Conservation (phyloP, 441 rosid species). For the Geranium incanum region DNA sequence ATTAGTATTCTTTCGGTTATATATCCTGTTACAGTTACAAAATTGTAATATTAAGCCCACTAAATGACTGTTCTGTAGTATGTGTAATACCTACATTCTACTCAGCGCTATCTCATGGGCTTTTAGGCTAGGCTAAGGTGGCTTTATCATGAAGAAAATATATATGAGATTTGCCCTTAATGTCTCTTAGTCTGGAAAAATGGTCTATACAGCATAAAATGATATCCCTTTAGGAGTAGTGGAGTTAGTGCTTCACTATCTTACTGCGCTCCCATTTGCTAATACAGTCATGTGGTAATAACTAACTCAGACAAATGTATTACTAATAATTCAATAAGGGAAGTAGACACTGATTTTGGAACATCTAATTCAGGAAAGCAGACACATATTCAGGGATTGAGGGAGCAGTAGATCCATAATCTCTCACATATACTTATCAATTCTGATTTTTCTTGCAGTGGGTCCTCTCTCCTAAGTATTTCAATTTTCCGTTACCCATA, state of each 20-base stretch:
- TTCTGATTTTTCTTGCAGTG: slow-evolving; percentile 50
- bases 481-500: slow-evolving; percentile 86
- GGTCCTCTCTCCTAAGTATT: slow-evolving; percentile 94
- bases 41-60: background rate
- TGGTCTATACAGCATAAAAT: background rate
- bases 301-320: background rate
- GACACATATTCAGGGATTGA: background rate
- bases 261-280: background rate
- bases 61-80: background rate
- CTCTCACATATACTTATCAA: slow-evolving; percentile 7
- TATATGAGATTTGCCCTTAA: background rate
- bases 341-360: no score
- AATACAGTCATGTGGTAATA: background rate
- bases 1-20: background rate
- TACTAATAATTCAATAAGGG: no score
- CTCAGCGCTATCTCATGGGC: background rate
- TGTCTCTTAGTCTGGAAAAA: background rate
- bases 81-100: background rate
- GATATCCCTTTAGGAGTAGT: background rate
- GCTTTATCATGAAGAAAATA: background rate
- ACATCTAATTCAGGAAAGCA: no score
- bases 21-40: background rate
- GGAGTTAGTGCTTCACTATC: background rate
- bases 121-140: background rate
- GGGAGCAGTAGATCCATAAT: slow-evolving; percentile 8